Percentiles rank a stretch among this genome's conserved stretches.
These are phyloP conservation scores for Solanum microdontum DNA, from an alignment of 257 asterid species.

Conservation along the genomic window DNA sequence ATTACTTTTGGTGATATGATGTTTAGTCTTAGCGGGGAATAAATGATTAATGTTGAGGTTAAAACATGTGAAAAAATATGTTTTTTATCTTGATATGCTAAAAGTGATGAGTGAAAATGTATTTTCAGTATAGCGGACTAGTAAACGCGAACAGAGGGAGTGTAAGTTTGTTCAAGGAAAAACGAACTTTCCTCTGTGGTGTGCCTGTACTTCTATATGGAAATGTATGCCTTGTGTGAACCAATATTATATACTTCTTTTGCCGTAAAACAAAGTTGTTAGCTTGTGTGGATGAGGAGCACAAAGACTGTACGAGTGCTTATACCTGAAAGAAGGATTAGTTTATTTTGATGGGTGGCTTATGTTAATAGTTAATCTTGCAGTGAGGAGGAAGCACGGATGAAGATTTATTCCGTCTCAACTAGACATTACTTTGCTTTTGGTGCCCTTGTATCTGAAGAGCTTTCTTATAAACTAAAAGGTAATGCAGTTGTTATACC, in stretches of 20 bases:
- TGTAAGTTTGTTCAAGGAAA: not conserved
- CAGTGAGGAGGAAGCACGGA: slow-evolving; percentile 93
- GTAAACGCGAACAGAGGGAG: not conserved
- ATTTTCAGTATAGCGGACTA: not conserved
- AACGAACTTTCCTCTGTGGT: not conserved
- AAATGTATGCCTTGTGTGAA: not conserved
- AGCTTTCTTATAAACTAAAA: slow-evolving; percentile 4
- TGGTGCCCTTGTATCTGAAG: slow-evolving; percentile 8
- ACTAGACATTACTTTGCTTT: slow-evolving; percentile 6
- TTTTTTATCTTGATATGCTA: not conserved
- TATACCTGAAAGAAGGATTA: not conserved
- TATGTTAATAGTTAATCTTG: not conserved
- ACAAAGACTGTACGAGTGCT: not conserved
- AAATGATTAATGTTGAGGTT: not conserved
- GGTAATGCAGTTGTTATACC: not conserved
- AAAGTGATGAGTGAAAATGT: not conserved
- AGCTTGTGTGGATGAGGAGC: not conserved
- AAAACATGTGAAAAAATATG: not conserved
- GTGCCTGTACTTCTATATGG: not conserved
- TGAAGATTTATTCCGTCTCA: slow-evolving; percentile 37
- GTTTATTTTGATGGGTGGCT: not conserved
- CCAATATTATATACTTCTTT: not conserved
- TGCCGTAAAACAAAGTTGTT: not conserved
- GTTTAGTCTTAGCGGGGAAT: not conserved
- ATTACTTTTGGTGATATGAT: not conserved